phyloP scores from a whole-genome alignment of 345 rosid genomes.

The Euphorbia tirucalli region DNA sequence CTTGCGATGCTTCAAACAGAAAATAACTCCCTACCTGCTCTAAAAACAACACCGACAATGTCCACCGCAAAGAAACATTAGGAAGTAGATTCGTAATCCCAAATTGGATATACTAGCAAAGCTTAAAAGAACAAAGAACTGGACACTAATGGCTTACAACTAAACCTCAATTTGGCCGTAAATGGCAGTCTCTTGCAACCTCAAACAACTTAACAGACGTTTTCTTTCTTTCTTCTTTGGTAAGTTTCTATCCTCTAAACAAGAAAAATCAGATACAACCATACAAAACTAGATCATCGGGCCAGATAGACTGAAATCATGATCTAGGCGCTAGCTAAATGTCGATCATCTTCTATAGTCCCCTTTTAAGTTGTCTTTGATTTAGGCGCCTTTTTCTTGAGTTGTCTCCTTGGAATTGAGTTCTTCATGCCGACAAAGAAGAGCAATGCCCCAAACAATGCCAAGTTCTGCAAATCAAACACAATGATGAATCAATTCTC shows the following conservation, averaged over 20 bases:
- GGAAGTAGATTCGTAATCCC: too few species aligned
- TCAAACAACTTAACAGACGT: constrained; percentile 5
- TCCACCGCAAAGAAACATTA: too few species aligned
- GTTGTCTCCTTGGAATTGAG: constrained; percentile 61
- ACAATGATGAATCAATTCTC: neutral
- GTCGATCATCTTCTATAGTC: neutral
- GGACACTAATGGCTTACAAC: too few species aligned
- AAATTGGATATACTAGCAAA: too few species aligned
- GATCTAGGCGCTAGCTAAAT: neutral
- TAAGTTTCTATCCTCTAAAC: constrained; percentile 6
- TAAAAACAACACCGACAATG: too few species aligned
- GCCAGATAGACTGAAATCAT: constrained; percentile 1
- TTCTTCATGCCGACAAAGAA: constrained; percentile 81
- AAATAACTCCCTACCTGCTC: too few species aligned
- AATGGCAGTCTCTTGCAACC: constrained; percentile 2
- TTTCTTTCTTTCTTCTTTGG: neutral
- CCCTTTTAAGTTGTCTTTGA: constrained; percentile 35
- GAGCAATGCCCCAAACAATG: constrained; percentile 67
- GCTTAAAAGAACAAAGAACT: too few species aligned
- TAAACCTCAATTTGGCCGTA: constrained; percentile 5
- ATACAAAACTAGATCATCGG: constrained; percentile 16
- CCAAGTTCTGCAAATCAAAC: constrained; percentile 48
- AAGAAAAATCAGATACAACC: constrained; percentile 6
- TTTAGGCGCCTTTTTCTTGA: constrained; percentile 57
- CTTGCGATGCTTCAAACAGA: too few species aligned